Evolutionary conservation across 192 early-diverging fungal species (phyloP), one percentile per base, ranked within the genome.

Genomic region (Coemansia sp.): DNA sequence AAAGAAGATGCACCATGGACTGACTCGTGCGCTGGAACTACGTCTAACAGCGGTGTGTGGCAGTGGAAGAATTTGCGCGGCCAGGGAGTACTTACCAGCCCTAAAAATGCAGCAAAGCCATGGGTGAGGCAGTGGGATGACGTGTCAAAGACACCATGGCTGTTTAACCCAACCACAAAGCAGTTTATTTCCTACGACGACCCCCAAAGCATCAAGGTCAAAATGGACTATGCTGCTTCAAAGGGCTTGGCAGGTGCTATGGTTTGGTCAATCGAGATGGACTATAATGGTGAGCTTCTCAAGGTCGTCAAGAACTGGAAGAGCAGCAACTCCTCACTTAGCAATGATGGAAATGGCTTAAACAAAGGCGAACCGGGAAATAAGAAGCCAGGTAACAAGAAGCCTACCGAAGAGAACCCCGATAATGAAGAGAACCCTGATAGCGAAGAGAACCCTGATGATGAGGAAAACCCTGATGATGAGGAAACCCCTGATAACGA

Each of bases 161-260:
- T 93, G 31, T 93, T 84, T 66, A 87, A 88, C 35, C 76, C 76
- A 2, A 38, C 26, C 3, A 85, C 71, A 21, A 86, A 71, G 16
- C 66, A 63, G 7, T 88, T 84, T 62, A 85, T 92, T 60, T 83
- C 87, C 5, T 91, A 91, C 56, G 87, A 90, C 57, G 87, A 91
- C 40, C 74, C 84, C 3, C 48, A 75, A 24, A 87, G 86, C 14
- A 59, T 91, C 42, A 51, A 62, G 18, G 53, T 81, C 36, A 90
- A 90, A 72, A 77, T 83, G 0, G 58, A 84, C 48, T 87, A 81
- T 65, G 85, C 86, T 14, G 70, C 71, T 33, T 66, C 77, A 6
- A 73, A 84, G 26, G 74, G 75, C 6, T 71, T 92, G 9, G 84
- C 69, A 38, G 89, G 89, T 11, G 66, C 86, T 16, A 88, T 90